phyloP scores from a whole-genome alignment of 257 asterid species.

The Henckelia pumila region DNA sequence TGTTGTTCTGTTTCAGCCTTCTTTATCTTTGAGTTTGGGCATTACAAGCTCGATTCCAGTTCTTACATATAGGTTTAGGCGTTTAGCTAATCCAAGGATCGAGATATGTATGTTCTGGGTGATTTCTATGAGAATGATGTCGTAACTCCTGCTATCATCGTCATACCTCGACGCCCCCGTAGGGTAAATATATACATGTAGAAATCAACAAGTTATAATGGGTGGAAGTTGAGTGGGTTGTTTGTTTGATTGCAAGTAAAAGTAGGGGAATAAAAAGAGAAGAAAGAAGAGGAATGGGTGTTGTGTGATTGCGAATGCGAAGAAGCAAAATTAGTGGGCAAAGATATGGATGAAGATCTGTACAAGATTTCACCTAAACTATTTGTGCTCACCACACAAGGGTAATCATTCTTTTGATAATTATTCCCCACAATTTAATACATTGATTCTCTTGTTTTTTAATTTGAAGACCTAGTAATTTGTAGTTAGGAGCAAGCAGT shows the following conservation, averaged over 20 bases:
- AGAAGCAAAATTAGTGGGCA: conserved; percentile 40
- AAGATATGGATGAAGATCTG: conserved; percentile 79
- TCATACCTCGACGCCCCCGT: too few relatives aligned
- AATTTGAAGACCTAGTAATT: too few relatives aligned
- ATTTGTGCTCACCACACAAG: conserved; percentile 43
- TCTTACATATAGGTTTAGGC: too few relatives aligned
- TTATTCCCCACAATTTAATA: too few relatives aligned
- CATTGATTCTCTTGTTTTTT: too few relatives aligned
- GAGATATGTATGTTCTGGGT: conserved; percentile 77
- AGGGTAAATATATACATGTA: conserved; percentile 22
- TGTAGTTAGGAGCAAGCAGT: too few relatives aligned
- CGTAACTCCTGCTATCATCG: conserved; percentile 73
- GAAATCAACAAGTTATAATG: too few relatives aligned
- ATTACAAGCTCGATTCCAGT: too few relatives aligned
- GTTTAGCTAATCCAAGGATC: conserved; percentile 47
- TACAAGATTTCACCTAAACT: conserved; percentile 77
- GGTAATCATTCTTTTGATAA: too few relatives aligned
- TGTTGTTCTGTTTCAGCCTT: too few relatives aligned
- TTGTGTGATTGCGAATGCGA: conserved; percentile 50
- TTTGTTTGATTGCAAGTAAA: conserved; percentile 31
- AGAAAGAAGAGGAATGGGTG: conserved; percentile 44
- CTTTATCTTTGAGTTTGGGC: too few relatives aligned
- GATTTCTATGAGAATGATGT: conserved; percentile 65
- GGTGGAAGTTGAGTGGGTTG: too few relatives aligned
- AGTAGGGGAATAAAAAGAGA: conserved; percentile 32